Evolutionary conservation across 2,329 filamentous ascomycete genomes (phyloP), one percentile per base, ranked within the genome.

Genomic region (Ceratocystiopsis sp.): DNA sequence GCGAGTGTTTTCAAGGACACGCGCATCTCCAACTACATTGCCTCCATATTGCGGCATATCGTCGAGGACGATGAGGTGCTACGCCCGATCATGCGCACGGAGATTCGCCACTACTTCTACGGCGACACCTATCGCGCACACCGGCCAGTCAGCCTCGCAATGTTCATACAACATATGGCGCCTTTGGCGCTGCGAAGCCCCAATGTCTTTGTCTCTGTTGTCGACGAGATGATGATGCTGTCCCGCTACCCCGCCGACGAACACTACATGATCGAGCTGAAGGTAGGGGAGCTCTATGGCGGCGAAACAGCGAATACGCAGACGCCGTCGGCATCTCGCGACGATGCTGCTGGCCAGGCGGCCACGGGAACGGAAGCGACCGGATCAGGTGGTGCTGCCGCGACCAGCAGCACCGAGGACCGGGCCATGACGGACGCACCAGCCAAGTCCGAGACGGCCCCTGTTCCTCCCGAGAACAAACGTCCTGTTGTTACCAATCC

Each of bases 11-110:
- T 98, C 11, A 68, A 64, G 47, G 67, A 70, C 36, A 67, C 64
- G 2, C 65, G 64, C 42, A 61, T 74, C 35, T 64, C 67, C 3
- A 59, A 66, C 18, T 72, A 80, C 45, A 80, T 94, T 53, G 80
- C 96, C 71, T 73, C 89, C 13, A 80, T 95, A 42, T 65, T 98
- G 37, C 79, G 93, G 36, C 91, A 98, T 55, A 80, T 98, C 50
- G 75, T 96, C 43, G 91, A 98, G 60, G 93, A 98, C 54, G 85
- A 94, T 41, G 80, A 86, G 16, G 91, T 81, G 2, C 72, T 96
- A 47, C 84, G 83, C 50, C 84, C 95, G 56, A 79, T 94, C 47
- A 95, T 98, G 82, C 74, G 80, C 42, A 81, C 79, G 25, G 89
- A 96, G 57, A 93, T 98, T 53, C 76, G 78, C 49, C 65, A 73